Evolutionary conservation across 495 filamentous ascomycete genomes (phyloP), one percentile per base, ranked within the genome.

Genomic region (Cercophora sp.): DNA sequence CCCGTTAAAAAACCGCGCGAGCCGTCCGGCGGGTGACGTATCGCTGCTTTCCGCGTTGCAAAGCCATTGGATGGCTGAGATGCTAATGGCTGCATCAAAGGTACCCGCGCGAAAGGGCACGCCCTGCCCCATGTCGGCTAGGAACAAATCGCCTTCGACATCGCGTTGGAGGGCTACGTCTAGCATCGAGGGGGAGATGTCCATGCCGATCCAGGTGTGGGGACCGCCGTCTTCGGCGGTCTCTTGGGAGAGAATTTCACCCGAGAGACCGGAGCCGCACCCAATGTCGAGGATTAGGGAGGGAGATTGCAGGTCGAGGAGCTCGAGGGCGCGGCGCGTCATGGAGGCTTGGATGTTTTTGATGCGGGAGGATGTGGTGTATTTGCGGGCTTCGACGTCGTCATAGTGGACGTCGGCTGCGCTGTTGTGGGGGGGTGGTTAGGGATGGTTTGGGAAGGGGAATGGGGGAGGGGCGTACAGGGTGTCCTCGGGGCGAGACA

Each of bases 351-450:
- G 93, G 66, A 98, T 93, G 56, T 87, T 88, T 61, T 90, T 86
- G 63, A 98, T 97, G 48, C 93, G 90, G 16, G 91, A 96, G 48
- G 83, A 89, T 24, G 92, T 96, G n/a, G 94, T 98, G 74, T 98
- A 98, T 75, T 96, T 92, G 66, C 85, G 85, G 11, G 93, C 90
- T 75, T 95, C 90, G 75, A 80, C 78, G 69, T 96, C 94, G 73
- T 96, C 87, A 76, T 98, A 98, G 75, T 92, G 93, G 59, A 97
- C 82, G 74, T 98, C 93, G 52, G 93, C 90, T 43, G 89, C 88
- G 59, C 90, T 95, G 61, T 46, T 27, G 29, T 24, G 55, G 56
- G 43, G 59, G 22, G 26, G 47, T 29, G 45, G 23, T 40, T 20
- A 25, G 25, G 24, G 9, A 13, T 26, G 29, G 13, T 16, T 16